A percentile compares a stretch with the other conserved stretches of the same genome.
These are phyloP conservation scores for Curvularia verruculosa DNA, from an alignment of 2,329 filamentous ascomycete species.

Conservation along the genomic window DNA sequence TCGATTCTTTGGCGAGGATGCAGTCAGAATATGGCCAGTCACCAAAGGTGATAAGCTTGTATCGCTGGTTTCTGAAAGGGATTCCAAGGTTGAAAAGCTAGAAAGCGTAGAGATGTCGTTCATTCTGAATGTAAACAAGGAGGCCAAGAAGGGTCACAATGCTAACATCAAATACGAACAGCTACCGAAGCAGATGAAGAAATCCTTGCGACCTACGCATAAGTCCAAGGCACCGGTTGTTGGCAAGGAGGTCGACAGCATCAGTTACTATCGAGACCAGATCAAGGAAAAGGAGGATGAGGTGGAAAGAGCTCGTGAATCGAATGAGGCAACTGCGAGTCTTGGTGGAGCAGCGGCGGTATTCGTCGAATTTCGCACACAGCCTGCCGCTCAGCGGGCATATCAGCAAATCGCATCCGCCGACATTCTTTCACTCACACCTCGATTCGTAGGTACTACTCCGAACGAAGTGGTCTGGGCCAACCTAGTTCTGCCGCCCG, in stretches of 20 bases:
- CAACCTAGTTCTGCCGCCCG: conserved; percentile 77
- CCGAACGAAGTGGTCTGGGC: conserved; percentile 88
- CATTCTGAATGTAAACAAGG: conserved; percentile 77
- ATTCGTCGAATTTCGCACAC: conserved; percentile 87
- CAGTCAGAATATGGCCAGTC: conserved; percentile 83
- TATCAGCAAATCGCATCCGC: conserved; percentile 65
- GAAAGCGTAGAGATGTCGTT: conserved; percentile 87
- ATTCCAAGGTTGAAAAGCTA: conserved; percentile 78
- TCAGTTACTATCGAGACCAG: conserved; percentile 83
- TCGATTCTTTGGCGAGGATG: conserved; percentile 78
- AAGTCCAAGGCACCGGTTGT: conserved; percentile 58
- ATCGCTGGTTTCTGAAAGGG: conserved; percentile 79
- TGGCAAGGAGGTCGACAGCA: conserved; percentile 91
- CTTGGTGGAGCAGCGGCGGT: conserved; percentile 74
- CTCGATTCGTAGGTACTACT: conserved; percentile 80
- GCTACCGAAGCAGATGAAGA: conserved; percentile 65
- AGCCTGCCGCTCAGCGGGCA: conserved; percentile 83
- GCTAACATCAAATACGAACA: conserved; percentile 58
- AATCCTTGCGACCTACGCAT: conserved; percentile 57
- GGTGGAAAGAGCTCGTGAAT: conserved; percentile 70
- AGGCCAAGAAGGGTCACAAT: conserved; percentile 66
- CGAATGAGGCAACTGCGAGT: conserved; percentile 62
- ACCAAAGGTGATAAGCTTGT: conserved; percentile 78
- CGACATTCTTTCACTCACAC: conserved; percentile 74
- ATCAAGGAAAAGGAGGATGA: conserved; percentile 76